A percentile compares a stretch with the other conserved stretches of the same genome.
These are phyloP conservation scores for Penicillium expansum DNA, from an alignment of 2,329 filamentous ascomycete species.

Conservation along the genomic window DNA sequence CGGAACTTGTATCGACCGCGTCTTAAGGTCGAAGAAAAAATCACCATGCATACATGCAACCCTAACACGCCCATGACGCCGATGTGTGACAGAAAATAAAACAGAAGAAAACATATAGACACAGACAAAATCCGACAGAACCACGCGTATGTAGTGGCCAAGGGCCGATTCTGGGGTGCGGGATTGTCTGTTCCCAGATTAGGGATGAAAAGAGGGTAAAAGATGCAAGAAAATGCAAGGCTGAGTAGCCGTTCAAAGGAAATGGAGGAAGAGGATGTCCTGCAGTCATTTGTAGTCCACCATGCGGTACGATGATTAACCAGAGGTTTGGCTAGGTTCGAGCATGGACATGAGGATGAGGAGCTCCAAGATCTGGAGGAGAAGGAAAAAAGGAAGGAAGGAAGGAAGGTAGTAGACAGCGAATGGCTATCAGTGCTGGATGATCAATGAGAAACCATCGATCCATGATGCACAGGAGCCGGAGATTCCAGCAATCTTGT, in stretches of 20 bases:
- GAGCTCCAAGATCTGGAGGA: neutral
- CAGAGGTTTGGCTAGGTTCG: neutral
- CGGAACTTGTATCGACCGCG: constrained; percentile 5
- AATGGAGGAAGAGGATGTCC: neutral
- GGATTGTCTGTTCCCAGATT: constrained; percentile 4
- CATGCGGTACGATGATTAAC: neutral
- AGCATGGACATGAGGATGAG: neutral
- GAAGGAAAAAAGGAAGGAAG: neutral
- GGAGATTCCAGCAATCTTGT: constrained; percentile 81
- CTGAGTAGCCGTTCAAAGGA: neutral
- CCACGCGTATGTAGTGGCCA: constrained; percentile 16
- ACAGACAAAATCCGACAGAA: constrained; percentile 12
- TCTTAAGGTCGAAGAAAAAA: constrained; percentile 6
- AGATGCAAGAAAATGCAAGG: constrained; percentile 3
- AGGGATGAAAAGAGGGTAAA: constrained; percentile 4
- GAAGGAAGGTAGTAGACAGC: neutral
- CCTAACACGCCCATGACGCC: constrained; percentile 14
- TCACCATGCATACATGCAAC: constrained; percentile 15
- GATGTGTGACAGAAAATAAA: constrained; percentile 2
- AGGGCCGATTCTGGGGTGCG: constrained; percentile 6
- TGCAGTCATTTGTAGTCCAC: neutral
- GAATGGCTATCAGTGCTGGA: constrained; percentile 56
- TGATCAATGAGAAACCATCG: constrained; percentile 80
- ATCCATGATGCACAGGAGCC: constrained; percentile 79
- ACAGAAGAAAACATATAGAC: constrained; percentile 17